Conservation (phyloP, 768 basidiomycete species). For the Trametes gibbosa region DNA sequence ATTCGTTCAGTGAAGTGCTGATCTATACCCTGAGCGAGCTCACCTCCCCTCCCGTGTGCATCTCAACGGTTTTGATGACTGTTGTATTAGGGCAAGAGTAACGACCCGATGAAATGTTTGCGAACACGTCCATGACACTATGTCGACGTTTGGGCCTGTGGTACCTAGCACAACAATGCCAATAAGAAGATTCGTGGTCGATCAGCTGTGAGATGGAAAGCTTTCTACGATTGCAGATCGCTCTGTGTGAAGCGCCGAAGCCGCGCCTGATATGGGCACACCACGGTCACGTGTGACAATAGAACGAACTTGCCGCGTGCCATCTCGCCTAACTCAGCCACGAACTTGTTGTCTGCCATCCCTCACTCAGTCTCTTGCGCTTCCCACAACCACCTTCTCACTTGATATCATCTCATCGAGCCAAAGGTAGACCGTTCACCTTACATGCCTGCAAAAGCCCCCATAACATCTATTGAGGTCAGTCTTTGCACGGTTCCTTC, state of each 20-base stretch:
- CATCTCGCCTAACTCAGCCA: background rate
- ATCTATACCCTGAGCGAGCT: background rate
- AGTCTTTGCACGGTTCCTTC: background rate
- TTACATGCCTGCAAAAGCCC: slow-evolving; percentile 18
- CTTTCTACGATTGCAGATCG: too few relatives aligned
- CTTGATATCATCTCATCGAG: background rate
- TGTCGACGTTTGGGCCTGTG: too few relatives aligned
- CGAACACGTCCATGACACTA: slow-evolving; percentile 17
- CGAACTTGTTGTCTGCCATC: background rate
- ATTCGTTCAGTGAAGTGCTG: background rate
- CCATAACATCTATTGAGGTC: slow-evolving; percentile 16
- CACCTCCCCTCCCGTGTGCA: slow-evolving; percentile 40
- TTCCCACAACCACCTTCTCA: background rate
- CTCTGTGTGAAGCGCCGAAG: background rate
- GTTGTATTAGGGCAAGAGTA: background rate
- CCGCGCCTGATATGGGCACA: too few relatives aligned
- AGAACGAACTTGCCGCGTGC: slow-evolving; percentile 8
- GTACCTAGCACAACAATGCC: too few relatives aligned
- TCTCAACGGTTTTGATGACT: slow-evolving; percentile 34
- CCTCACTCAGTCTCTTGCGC: background rate
- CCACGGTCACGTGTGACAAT: slow-evolving; percentile 12
- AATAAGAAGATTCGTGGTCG: too few relatives aligned
- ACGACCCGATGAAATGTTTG: background rate
- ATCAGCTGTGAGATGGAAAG: too few relatives aligned
- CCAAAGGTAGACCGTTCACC: background rate